A percentile compares a stretch with the other conserved stretches of the same genome.
Evolutionary conservation across 1,139 yeast species (phyloP).

Genomic region (Spathaspora jeffriesii): DNA sequence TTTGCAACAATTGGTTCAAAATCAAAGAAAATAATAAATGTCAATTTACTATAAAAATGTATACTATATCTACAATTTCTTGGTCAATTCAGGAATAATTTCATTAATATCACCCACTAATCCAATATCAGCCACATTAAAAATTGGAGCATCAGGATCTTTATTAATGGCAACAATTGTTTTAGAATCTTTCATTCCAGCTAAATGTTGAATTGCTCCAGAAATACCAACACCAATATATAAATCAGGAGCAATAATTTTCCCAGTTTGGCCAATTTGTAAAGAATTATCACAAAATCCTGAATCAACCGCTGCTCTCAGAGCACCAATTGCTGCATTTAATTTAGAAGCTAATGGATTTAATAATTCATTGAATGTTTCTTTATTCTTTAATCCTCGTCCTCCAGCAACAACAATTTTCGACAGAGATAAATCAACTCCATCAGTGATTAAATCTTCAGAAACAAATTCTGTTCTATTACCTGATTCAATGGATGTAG

Average conservation of each 20-base stretch:
- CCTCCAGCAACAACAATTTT: conserved; percentile 87
- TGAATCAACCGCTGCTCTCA: conserved; percentile 97
- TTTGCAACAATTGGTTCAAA: not conserved
- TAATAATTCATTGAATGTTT: conserved; percentile 74
- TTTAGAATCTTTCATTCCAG: conserved; percentile 98
- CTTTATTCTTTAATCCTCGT: conserved; percentile 89
- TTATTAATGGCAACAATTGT: conserved; percentile 93
- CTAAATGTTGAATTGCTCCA: conserved; percentile 97
- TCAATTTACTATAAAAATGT: not conserved
- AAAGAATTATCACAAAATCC: conserved; percentile 97
- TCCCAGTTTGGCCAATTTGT: conserved; percentile 98
- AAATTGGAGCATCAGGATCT: conserved; percentile 93
- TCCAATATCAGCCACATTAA: conserved; percentile 88
- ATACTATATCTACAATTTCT: conserved; percentile 46
- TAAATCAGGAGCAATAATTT: conserved; percentile 94
- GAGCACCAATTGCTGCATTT: conserved; percentile 96
- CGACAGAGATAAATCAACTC: conserved; percentile 93
- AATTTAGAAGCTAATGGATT: conserved; percentile 85
- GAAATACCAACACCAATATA: conserved; percentile 93
- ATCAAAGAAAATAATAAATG: not conserved
- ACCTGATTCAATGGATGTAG: conserved; percentile 29
- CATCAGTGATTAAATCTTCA: conserved; percentile 73
- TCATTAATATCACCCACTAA: conserved; percentile 88
- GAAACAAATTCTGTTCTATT: conserved; percentile 59
- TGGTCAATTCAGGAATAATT: conserved; percentile 83